Evolutionary conservation across 331 rosid species (phyloP).

Genomic region (Acacia concinna): DNA sequence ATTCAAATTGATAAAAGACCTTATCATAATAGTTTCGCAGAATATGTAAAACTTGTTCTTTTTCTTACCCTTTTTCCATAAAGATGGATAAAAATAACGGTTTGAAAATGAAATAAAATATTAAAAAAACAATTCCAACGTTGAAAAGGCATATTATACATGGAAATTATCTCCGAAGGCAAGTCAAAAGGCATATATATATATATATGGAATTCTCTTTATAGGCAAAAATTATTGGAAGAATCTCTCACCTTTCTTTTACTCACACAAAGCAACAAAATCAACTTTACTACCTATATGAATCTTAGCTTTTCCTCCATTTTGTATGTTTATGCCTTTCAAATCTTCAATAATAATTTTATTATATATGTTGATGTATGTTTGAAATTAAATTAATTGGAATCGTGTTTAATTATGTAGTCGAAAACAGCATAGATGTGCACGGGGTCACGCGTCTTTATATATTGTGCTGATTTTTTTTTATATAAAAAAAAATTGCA

Average conservation of each 20-base stretch:
- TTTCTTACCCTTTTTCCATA: background rate
- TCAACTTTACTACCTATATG: background rate
- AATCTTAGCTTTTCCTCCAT: background rate
- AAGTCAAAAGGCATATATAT: constrained; percentile 9
- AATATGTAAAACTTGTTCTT: background rate
- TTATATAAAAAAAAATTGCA: no score
- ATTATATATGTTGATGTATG: no score
- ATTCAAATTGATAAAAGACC: background rate
- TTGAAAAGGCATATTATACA: background rate
- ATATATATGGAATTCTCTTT: background rate
- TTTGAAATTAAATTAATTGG: background rate
- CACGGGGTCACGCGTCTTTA: background rate
- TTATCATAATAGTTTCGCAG: background rate
- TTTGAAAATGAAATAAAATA: background rate
- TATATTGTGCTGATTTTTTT: background rate
- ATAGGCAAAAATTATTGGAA: background rate
- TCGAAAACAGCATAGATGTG: background rate
- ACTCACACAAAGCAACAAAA: background rate
- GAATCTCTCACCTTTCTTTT: background rate
- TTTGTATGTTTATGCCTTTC: background rate
- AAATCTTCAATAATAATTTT: background rate
- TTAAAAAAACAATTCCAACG: background rate
- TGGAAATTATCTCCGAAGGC: background rate
- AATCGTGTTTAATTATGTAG: background rate
- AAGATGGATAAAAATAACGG: background rate